Evolutionary conservation across 108 stramenopile species (phyloP), one percentile per base, ranked within the genome.

Genomic region (Cyclotella kingstonii): DNA sequence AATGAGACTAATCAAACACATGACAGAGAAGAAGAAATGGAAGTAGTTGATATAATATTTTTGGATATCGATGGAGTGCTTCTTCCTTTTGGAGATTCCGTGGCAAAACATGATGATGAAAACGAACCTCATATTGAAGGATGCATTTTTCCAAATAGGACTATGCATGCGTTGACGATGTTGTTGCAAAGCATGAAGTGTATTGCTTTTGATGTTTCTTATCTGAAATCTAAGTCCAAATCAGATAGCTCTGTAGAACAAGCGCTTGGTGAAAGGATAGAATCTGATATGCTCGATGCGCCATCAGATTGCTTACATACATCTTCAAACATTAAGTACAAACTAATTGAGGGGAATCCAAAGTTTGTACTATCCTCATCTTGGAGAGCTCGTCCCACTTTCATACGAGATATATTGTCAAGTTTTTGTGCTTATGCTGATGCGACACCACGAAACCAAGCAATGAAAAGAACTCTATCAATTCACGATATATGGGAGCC

Each of bases 61-160:
- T 51, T 88, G 15, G 87, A 88, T 43, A 88, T 88, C 25, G 87
- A 88, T 59, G 87, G 87, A 8, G 87, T 88, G 4, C 71, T 88
- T 26, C 78, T 88, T 33, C 87, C 87, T 8, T 88, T 88, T 58
- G 76, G 76, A 26, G 65, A 21, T 14, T 28, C 39, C 34, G 34
- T 15, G 66, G 54, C 0, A 11, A 21, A 57, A 23, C 4, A 17
- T 18, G 59, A 27, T 34, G 31, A 33, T 41, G 30, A 28, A 21
- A 12, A 51, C 27, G 28, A 45, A 0, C 15, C 26, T 23, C 44
- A 28, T 44, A 25, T 54, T 17, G 35, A 54, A 11, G 54, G 60
- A 29, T 66, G 61, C 26, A 60, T 84, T 44, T 89, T 89, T 57
- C 87, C 87, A 4, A 45, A 79, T 29, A 33, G 41, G 10, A 82